Conservation (phyloP, 1,284 basidiomycete species). For the Thecaphora frezii region DNA sequence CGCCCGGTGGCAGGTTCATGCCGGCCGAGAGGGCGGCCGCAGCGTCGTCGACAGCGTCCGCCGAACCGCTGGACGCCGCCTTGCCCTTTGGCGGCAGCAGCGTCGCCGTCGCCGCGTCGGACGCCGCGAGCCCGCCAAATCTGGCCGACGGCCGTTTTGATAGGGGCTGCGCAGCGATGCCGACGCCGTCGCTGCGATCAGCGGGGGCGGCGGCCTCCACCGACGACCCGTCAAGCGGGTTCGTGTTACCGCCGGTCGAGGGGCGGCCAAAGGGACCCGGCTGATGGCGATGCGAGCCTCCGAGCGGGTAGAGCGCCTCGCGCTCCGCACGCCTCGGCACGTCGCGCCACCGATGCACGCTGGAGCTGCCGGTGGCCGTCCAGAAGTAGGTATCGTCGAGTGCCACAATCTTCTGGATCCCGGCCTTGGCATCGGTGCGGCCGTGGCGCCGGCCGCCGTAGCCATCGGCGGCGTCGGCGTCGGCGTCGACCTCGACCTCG, state of each 20-base stretch:
- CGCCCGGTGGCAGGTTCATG: slow-evolving; percentile 24
- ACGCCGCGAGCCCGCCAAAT: too few species aligned
- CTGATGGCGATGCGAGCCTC: neutral
- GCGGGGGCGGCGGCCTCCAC: too few species aligned
- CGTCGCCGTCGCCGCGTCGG: too few species aligned
- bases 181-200: too few species aligned
- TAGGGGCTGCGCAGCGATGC: too few species aligned
- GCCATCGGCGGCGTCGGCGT: slow-evolving; percentile 1
- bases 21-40: slow-evolving; percentile 17
- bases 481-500: slow-evolving; percentile 5
- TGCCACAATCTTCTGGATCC: slow-evolving; percentile 79
- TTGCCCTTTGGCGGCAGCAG: too few species aligned
- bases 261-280: neutral
- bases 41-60: neutral
- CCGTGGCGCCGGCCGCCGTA: too few species aligned
- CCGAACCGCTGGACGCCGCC: neutral
- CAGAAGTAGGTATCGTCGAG: slow-evolving; percentile 85
- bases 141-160: too few species aligned
- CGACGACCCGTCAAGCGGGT: neutral
- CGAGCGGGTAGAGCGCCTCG: slow-evolving; percentile 40
- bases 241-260: neutral
- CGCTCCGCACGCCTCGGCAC: slow-evolving; percentile 57
- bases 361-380: slow-evolving; percentile 83
- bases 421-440: slow-evolving; percentile 63
- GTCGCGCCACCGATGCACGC: slow-evolving; percentile 77